Percentiles rank a stretch among this genome's conserved stretches.
phyloP scores from a whole-genome alignment of 495 filamentous ascomycete genomes.

The Penicillium coprophilum region DNA sequence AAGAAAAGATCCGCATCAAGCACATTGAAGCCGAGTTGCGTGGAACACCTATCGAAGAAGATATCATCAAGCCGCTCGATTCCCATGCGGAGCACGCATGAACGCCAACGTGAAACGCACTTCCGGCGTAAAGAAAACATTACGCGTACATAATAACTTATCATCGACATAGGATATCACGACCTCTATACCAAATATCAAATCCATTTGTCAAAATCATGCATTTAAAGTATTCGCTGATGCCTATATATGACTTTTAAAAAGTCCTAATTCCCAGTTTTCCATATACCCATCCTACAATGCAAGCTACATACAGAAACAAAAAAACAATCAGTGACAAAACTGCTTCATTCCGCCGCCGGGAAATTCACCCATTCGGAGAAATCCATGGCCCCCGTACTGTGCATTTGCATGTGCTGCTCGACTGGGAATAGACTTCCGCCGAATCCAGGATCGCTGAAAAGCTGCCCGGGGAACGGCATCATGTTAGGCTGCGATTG shows the following conservation, averaged over 20 bases:
- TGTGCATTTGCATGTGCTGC: constrained; percentile 34
- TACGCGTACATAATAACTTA: neutral
- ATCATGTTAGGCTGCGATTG: constrained; percentile 32
- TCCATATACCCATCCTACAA: constrained; percentile 4
- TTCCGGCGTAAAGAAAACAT: neutral
- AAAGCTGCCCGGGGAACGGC: constrained; percentile 46
- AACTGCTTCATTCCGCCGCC: constrained; percentile 22
- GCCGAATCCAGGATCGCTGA: constrained; percentile 38
- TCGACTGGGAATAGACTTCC: constrained; percentile 42
- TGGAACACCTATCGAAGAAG: constrained; percentile 31
- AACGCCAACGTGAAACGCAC: neutral
- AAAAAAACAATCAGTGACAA: neutral
- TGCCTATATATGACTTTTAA: constrained; percentile 2
- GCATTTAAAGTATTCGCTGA: neutral
- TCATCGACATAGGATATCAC: neutral
- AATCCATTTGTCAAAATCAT: neutral
- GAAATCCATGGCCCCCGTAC: constrained; percentile 42
- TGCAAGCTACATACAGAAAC: constrained; percentile 6
- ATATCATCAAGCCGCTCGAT: constrained; percentile 30
- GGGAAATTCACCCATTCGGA: constrained; percentile 49
- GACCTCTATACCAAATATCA: neutral
- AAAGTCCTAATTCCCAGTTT: neutral
- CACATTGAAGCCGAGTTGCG: constrained; percentile 69
- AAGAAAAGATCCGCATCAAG: constrained; percentile 69
- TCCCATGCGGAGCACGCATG: constrained; percentile 25